Evolutionary conservation across 2,329 filamentous ascomycete species (phyloP).

Genomic region (Fusarium luffae): DNA sequence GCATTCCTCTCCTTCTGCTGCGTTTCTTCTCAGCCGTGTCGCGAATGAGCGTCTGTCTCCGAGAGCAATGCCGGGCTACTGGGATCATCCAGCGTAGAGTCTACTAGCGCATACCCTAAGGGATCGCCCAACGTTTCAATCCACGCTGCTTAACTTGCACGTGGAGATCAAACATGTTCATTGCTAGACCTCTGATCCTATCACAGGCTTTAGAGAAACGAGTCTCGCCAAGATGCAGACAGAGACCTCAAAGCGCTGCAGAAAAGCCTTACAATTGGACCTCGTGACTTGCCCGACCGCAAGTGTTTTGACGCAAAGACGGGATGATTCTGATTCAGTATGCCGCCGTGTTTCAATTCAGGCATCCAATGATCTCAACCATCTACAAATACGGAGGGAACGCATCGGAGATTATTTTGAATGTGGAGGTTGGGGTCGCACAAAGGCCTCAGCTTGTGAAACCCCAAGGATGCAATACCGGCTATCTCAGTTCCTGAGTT

Average conservation of each 20-base stretch:
- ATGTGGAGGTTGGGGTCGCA: conserved; percentile 29
- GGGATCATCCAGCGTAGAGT: conserved; percentile 28
- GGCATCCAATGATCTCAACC: conserved; percentile 2
- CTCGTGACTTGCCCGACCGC: conserved; percentile 7
- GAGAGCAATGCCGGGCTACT: conserved; percentile 20
- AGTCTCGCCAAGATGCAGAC: conserved; percentile 9
- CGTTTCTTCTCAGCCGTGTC: conserved; percentile 9
- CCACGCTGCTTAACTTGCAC: conserved; percentile 33
- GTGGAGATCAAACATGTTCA: conserved; percentile 32
- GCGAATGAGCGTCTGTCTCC: conserved; percentile 16
- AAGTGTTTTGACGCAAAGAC: conserved; percentile 5
- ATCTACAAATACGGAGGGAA: conserved; percentile 8
- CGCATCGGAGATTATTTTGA: conserved; percentile 37
- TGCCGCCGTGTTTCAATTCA: conserved; percentile 3
- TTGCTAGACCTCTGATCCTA: conserved; percentile 22
- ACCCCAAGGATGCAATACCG: conserved; percentile 17
- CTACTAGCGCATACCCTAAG: conserved; percentile 29
- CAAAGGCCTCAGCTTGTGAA: conserved; percentile 28
- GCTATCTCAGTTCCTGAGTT: conserved; percentile 17
- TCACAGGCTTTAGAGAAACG: conserved; percentile 2
- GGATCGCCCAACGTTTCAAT: conserved; percentile 32
- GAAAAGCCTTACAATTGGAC: conserved; percentile 5
- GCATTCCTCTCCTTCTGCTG: conserved; percentile 19
- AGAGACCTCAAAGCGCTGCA: conserved; percentile 11
- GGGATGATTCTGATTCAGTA: conserved; percentile 9